Evolutionary conservation across 192 early-diverging fungal genomes (phyloP).

Genomic region (Phycomyces nitens): DNA sequence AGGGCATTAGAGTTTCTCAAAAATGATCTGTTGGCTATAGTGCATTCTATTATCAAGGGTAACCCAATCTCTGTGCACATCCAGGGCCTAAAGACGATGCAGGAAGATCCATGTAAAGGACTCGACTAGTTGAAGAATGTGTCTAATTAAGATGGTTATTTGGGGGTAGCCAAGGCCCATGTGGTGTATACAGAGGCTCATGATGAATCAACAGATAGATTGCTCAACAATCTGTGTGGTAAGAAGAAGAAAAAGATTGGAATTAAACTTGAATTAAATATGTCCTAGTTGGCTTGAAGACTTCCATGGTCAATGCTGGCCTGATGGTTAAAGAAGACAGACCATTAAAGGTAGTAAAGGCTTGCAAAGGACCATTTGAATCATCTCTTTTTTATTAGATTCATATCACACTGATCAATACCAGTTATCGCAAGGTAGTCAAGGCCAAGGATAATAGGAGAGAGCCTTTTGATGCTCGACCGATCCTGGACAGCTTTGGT

Average conservation of each 20-base stretch:
- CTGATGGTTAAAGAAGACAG: conserved; percentile 21
- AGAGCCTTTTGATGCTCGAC: conserved; percentile 23
- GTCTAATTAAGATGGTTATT: too few relatives aligned
- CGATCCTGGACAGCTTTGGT: conserved; percentile 18
- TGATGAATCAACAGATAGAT: conserved; percentile 23
- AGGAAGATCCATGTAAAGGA: conserved; percentile 20
- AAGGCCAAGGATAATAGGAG: neutral
- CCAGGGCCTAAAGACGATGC: conserved; percentile 22
- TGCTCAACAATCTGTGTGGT: conserved; percentile 23
- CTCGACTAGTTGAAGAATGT: too few relatives aligned
- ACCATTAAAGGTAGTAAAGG: conserved; percentile 32
- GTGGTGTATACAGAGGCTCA: conserved; percentile 27
- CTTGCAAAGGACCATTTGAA: too few relatives aligned
- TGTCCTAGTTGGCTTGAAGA: conserved; percentile 10
- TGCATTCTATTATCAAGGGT: conserved; percentile 2
- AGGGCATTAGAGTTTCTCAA: conserved; percentile 17
- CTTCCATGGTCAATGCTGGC: conserved; percentile 19
- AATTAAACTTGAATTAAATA: too few relatives aligned
- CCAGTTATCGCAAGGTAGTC: neutral
- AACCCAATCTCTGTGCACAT: conserved; percentile 13
- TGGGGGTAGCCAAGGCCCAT: conserved; percentile 23
- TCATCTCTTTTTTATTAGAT: conserved; percentile 12
- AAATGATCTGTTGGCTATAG: conserved; percentile 7
- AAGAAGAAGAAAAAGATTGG: too few relatives aligned
- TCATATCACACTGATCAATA: conserved; percentile 24